phyloP scores from a whole-genome alignment of 306 rosid species.

The Inga laurina region DNA sequence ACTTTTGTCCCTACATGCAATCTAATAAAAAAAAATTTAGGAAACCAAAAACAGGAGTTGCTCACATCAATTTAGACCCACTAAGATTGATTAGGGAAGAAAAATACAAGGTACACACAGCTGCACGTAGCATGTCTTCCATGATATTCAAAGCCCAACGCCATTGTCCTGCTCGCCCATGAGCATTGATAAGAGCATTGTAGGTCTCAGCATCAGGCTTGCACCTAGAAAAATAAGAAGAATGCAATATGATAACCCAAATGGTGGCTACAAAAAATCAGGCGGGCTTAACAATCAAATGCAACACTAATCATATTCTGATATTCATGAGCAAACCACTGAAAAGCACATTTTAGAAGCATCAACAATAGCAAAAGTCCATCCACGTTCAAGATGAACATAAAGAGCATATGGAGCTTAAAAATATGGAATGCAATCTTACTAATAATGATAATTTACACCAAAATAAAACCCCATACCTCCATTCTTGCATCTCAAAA shows the following conservation, averaged over 20 bases:
- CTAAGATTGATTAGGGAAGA: conserved; percentile 62
- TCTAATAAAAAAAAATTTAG: conserved; percentile 2
- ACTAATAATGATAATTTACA: neutral
- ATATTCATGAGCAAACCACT: neutral
- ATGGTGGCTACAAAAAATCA: conserved; percentile 2
- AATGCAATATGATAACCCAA: neutral
- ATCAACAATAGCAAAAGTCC: neutral
- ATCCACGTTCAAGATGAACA: neutral
- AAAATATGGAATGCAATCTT: neutral
- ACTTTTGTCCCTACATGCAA: conserved; percentile 20
- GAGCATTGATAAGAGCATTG: conserved; percentile 85
- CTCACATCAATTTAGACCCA: conserved; percentile 54
- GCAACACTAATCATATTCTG: neutral
- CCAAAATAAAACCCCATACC: conserved; percentile 39
- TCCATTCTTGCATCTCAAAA: conserved; percentile 93
- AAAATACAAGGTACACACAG: conserved; percentile 89
- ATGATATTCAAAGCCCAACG: conserved; percentile 97
- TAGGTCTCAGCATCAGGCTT: conserved; percentile 93
- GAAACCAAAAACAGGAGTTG: conserved; percentile 35
- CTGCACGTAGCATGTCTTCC: conserved; percentile 95
- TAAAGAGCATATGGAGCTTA: neutral
- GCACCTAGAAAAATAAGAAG: conserved; percentile 57
- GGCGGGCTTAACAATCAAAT: conserved; percentile 6
- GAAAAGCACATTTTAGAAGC: neutral
- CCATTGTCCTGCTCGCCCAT: conserved; percentile 92